Evolutionary conservation across 2,329 filamentous ascomycete species (phyloP).

Genomic region (Zymoseptoria pseudotritici): DNA sequence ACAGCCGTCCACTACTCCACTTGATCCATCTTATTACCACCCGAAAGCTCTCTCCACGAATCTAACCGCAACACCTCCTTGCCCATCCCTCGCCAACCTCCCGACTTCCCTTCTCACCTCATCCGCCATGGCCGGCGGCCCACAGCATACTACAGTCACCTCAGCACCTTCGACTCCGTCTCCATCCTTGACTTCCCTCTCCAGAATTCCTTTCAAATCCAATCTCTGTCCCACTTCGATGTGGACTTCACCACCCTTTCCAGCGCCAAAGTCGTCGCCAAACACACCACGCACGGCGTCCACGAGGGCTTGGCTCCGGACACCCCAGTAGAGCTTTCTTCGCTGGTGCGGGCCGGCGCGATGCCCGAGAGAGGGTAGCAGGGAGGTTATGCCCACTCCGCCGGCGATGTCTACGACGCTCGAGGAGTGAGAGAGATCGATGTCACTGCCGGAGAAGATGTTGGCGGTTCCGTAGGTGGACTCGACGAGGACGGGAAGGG

Average conservation of each 20-base stretch:
- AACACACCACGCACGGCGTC: slow-evolving; percentile 9
- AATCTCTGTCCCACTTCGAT: slow-evolving; percentile 31
- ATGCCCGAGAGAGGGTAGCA: slow-evolving; percentile 30
- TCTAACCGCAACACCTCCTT: not conserved
- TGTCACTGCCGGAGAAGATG: not conserved
- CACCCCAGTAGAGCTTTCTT: slow-evolving; percentile 35
- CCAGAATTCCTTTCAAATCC: slow-evolving; percentile 27
- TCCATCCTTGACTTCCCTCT: slow-evolving; percentile 25
- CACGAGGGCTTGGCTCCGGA: slow-evolving; percentile 24
- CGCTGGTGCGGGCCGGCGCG: slow-evolving; percentile 18
- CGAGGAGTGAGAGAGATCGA: not conserved
- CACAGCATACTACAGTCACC: slow-evolving; percentile 29
- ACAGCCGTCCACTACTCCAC: too few relatives aligned
- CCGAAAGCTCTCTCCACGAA: not conserved
- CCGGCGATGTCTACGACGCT: slow-evolving; percentile 40
- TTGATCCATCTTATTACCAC: not conserved
- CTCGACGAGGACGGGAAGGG: slow-evolving; percentile 30
- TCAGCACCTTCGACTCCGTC: slow-evolving; percentile 28
- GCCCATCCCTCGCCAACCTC: not conserved
- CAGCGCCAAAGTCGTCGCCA: not conserved
- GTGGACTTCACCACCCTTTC: slow-evolving; percentile 23
- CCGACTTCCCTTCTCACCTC: slow-evolving; percentile 32
- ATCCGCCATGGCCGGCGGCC: slow-evolving; percentile 37
- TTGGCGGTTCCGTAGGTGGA: slow-evolving; percentile 29
- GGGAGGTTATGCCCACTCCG: slow-evolving; percentile 43